Base-by-base conservation (phyloP, 805 yeast species). In the Helenozyma baotianmanensis region DNA sequence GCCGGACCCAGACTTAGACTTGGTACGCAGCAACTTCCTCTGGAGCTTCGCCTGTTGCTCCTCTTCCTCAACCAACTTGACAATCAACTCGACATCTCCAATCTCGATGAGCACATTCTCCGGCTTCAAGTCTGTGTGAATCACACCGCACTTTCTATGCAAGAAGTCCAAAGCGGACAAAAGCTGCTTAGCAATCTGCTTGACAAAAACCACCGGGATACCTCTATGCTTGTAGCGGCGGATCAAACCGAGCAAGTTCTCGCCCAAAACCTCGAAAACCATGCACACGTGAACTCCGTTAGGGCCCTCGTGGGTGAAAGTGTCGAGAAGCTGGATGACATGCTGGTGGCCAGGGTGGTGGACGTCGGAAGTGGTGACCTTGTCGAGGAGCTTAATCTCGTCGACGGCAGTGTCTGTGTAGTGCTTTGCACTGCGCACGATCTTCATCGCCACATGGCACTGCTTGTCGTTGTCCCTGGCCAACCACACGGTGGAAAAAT, bases 11-110 rank as follows among this genome's bases (percentile, higher is more conserved):
- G 47, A 11, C 21, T 35, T 33, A 6, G 35, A 24, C 25, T 38
- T 40, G 14, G 40, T 39, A 14, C 52, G 44, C 49, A 41, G 47
- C 35, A 40, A 27, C 33, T 36, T 45, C 27, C 42, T 34, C 33
- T 59, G 60, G 46, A 56, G 41, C 58, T 62, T 70, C 18, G 64
- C 68, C 36, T 72, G 78, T 30, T 62, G 69, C 47, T 80, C 81
- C 39, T 74, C 62, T 23, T 70, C 59, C 53, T 81, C 86, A 1
- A 80, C 82, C 70, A 78, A 70, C 40, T 70, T 65, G 17, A 85
- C 84, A 36, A 86, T 78, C 34, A 73, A 78, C 47, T 83, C 94
- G 13, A 85, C 90, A 48, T 86, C 92, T 13, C 86, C 88, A 37
- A 86, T 82, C 51, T 73, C 77, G 25, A 75, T 65, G 26, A 74